phyloP scores from a whole-genome alignment of 192 early-diverging fungal genomes.

The Coemansia sp. region DNA sequence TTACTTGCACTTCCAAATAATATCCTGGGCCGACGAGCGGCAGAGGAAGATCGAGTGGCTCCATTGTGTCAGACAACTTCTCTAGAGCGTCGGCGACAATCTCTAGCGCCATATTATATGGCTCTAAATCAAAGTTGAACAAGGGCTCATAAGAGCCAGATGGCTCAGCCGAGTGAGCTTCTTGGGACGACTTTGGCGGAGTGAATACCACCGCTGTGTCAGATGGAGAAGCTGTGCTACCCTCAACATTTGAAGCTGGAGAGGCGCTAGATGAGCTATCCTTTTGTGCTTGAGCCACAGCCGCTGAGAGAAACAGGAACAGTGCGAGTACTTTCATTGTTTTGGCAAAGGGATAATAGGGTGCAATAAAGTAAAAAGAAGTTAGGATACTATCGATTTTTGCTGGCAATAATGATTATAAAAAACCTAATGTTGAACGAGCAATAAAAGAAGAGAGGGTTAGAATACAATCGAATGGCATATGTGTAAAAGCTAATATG shows the following conservation, averaged over 20 bases:
- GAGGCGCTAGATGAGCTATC: neutral
- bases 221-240: neutral
- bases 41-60: conserved; percentile 48
- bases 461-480: neutral
- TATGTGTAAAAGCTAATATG: neutral
- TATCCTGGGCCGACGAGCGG: conserved; percentile 52
- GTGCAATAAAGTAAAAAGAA: neutral
- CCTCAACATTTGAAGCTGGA: neutral
- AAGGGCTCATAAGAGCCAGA: conserved; percentile 30
- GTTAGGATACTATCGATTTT: neutral
- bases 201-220: neutral
- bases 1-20: conserved; percentile 52
- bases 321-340: conserved; percentile 41
- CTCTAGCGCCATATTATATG: conserved; percentile 52
- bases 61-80: conserved; percentile 51
- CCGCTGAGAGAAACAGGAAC: conserved; percentile 40
- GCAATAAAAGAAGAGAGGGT: conserved; percentile 4
- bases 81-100: conserved; percentile 53
- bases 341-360: neutral
- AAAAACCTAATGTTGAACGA: neutral
- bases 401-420: neutral
- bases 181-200: conserved; percentile 31
- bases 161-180: conserved; percentile 3
- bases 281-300: conserved; percentile 29
- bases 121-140: conserved; percentile 52